Base-by-base conservation (phyloP, 2,329 filamentous ascomycete genomes). In the Pyricularia sp. region DNA sequence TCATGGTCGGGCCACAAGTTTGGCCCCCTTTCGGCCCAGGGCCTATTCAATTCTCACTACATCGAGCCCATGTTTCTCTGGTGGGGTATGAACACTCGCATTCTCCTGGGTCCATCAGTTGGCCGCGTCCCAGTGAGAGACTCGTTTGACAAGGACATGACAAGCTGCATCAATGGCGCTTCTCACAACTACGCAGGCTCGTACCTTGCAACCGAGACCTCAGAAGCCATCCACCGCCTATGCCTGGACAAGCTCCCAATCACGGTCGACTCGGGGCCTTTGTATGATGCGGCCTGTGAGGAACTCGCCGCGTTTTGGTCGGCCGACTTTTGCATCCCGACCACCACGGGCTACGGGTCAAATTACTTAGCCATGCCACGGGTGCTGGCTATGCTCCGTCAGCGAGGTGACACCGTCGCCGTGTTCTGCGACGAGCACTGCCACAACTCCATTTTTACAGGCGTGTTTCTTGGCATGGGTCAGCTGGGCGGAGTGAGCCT, bases 121-220 rank as follows among this genome's bases (percentile, higher is more conserved):
- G 68, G 68, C 20, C 30, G 42, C 26, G 30, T 31, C 17, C 20
- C 64, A 9, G 64, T 65, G 25, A 17, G 36, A 20, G 64, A 65
- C 31, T 65, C 64, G 64, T 36, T 42, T 20, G 64, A 42, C 11
- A 65, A 20, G n/a, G 30, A 6, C 6, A 31, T 36, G 20, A 17
- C 31, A 20, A 65, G 31, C n/a, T 66, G 71, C 17, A 28, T 71
- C 1, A 71, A 70, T 50, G 70, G 67, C 10, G 69, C 71, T 17
- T 71, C 71, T 1, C 69, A 71, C 25, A 72, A 71, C 64, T 72
- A 70, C 33, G 71, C 70, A 33, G 71, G 71, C 12, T 70, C 72
- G 20, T 70, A 71, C 30, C 67, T 65, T 31, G 28, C 64, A 9
- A 66, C 64, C 1, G 12, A 64, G 2, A 31, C 55, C 61, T 65